Base-by-base conservation (phyloP, 2,329 filamentous ascomycete genomes). In the Xylariomycetidae sp. region DNA sequence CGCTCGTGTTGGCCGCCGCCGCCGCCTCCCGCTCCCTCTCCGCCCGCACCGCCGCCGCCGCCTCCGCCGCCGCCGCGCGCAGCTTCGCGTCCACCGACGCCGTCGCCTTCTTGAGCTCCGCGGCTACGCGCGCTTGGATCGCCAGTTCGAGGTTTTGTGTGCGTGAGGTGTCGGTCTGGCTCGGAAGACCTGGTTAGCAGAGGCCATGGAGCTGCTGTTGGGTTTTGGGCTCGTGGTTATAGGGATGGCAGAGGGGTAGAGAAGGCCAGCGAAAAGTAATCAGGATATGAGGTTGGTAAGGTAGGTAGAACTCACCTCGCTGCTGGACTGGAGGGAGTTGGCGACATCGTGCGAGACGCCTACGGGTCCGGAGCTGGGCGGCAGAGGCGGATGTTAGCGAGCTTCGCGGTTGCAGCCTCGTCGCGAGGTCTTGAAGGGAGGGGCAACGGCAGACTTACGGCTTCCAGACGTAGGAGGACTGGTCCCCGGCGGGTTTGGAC, bases 91-190 rank as follows among this genome's bases (percentile, higher is more conserved):
- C 64, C 58, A 90, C 82, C 49, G 80, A 68, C 44, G 77, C 72
- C 57, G 81, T 80, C 44, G 95, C 77, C 49, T 80, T 81, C 61
- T 82, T 79, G 47, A 96, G 85, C 65, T 95, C 89, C 52, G 79
- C 72, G 52, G 82, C 78, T 40, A 95, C 86, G 61, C 90, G 89
- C 57, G 77, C 68, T 68, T 95, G 89, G 60, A 95, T 81, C 52
- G 90, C 82, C 44, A 92, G 78, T 66, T 96, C 90, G 60, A 87
- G 68, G 54, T 81, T 71, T 64, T 85, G 85, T 52, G 82, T 74
- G 57, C 90, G 88, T 46, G 87, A 89, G 39, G 81, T 79, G 67
- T 96, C 89, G 63, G 84, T 90, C 90, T 96, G 57, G 29, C 35
- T 16, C 12, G 17, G 17, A 17, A 19, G 16, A 12, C 20, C 7